Evolutionary conservation across 1,139 yeast genomes (phyloP), one percentile per base, ranked within the genome.

Genomic region (Hemisphaericaspora lyxosophila): DNA sequence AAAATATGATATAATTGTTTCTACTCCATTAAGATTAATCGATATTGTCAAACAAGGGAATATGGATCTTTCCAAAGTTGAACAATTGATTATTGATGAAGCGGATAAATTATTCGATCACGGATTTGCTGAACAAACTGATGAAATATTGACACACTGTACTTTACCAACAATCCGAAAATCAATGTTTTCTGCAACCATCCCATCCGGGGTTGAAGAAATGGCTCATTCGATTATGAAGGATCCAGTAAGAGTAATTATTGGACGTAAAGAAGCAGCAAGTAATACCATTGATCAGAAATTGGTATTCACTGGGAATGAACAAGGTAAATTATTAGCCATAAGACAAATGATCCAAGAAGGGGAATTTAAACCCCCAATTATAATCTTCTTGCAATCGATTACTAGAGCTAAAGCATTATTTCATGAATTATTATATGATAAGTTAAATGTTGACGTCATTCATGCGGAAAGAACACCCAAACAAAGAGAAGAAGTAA

Each of bases 211-310:
- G 34, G 95, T 92, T 20, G 98, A 92, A 62, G 92, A 85, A 53
- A 74, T 88, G 57, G 96, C 97, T 8, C 75, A 80, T 35, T 71
- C 85, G 14, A 86, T 92, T 36, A 90, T 92, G 97, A 65, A 74
- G 31, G 82, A 82, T 43, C 95, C 96, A 18, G 70, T 90, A 22
- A 78, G 97, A 57, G 79, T 92, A 23, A 85, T 92, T 47, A 82
- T 92, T 50, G 98, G 98, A 9, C 92, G 82, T 54, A 90, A 90
- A 56, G 97, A 92, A 60, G 96, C 96, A 9, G 98, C 97, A 1
- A 83, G 88, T 45, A 65, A 73, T 16, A 78, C 81, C 35, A 88
- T 94, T 52, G 92, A 88, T 35, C 99, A 94, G 61, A 79, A 80
- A 53, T 67, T 94, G 36, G 76, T 85, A 1, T 94, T 80, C 55